Conservation (phyloP, 2,329 filamentous ascomycete species). For the Pezizomycotina sp. region DNA sequence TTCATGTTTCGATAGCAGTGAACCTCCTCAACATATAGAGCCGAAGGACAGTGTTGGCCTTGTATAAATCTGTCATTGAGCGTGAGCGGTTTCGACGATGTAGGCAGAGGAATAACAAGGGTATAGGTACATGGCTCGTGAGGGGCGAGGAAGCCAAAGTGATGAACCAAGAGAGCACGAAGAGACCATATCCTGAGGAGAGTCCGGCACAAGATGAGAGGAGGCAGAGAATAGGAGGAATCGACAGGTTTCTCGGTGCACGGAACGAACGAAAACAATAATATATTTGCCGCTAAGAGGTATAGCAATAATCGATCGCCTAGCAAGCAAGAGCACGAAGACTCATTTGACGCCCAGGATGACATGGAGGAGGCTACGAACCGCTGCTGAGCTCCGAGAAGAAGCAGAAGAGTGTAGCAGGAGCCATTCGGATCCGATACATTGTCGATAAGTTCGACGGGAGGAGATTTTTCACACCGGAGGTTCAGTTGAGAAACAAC, state of each 20-base stretch:
- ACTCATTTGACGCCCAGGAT: conserved; percentile 9
- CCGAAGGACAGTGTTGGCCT: conserved; percentile 58
- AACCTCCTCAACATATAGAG: conserved; percentile 61
- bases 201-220: conserved; percentile 25
- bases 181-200: conserved; percentile 21
- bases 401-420: no score
- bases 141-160: conserved; percentile 50
- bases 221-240: conserved; percentile 28
- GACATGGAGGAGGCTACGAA: no score
- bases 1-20: conserved; percentile 59
- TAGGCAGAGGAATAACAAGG: conserved; percentile 62
- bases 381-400: no score
- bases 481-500: no score
- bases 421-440: no score
- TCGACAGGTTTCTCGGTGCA: conserved; percentile 27
- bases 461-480: no score
- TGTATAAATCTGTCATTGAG: conserved; percentile 79
- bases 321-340: conserved; percentile 20
- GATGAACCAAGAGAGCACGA: conserved; percentile 27
- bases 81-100: conserved; percentile 85
- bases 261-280: conserved; percentile 26
- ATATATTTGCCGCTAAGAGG: conserved; percentile 23
- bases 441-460: no score
- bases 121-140: conserved; percentile 57
- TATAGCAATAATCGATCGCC: not conserved